Evolutionary conservation across 352 stramenopile genomes (phyloP).

Genomic region (Globisporangium irregulare): DNA sequence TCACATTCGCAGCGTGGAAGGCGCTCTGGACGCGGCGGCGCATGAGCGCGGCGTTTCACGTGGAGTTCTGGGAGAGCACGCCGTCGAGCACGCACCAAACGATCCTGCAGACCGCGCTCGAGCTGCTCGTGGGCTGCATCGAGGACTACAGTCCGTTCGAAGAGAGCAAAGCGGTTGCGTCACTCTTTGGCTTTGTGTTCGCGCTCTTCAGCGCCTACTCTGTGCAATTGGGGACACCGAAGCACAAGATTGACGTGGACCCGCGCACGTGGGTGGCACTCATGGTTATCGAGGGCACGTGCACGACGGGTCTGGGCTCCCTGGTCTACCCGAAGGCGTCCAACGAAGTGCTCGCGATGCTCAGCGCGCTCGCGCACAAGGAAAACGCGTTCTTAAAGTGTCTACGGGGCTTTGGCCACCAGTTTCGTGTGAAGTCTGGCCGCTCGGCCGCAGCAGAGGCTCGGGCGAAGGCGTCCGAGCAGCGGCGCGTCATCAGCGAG

Average conservation of each 20-base stretch:
- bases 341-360: conserved; percentile 44
- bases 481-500: not conserved
- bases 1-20: conserved; percentile 48
- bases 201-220: conserved; percentile 62
- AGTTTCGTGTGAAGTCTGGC: conserved; percentile 13
- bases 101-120: conserved; percentile 52
- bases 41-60: conserved; percentile 62
- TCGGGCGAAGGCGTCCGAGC: not conserved
- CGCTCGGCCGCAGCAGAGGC: not conserved
- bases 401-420: conserved; percentile 34
- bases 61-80: conserved; percentile 77
- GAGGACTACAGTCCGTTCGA: conserved; percentile 28
- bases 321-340: conserved; percentile 25
- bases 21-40: conserved; percentile 35
- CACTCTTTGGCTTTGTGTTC: conserved; percentile 48
- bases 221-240: conserved; percentile 50
- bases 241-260: conserved; percentile 63
- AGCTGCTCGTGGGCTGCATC: conserved; percentile 40
- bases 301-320: conserved; percentile 22
- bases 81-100: conserved; percentile 51
- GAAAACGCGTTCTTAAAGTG: conserved; percentile 73
- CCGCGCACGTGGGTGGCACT: conserved; percentile 42
- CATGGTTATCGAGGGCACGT: conserved; percentile 31
- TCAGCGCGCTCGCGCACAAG: conserved; percentile 35
- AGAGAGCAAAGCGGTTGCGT: conserved; percentile 8